Base-by-base conservation (phyloP, 2,329 filamentous ascomycete species). In the Colletotrichum gloeosporioides region DNA sequence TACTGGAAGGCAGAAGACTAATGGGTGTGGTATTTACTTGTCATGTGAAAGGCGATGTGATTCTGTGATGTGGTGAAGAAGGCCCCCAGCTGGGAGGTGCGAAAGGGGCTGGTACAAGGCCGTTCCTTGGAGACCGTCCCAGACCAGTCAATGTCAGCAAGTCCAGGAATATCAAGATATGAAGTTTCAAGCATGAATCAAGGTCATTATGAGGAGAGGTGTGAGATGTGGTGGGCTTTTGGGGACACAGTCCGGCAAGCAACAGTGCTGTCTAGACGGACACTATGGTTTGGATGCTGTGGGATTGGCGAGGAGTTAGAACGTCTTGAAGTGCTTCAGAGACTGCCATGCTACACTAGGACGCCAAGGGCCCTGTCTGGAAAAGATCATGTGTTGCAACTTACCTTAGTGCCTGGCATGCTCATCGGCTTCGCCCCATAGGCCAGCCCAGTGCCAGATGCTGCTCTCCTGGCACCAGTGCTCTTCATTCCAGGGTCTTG, bases 281-380 rank as follows among this genome's bases (percentile, higher is more conserved):
- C 5, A 4, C 16, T 49, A 6, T 12, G 2, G 3, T n/a, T 3
- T n/a, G 39, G 39, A 49, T n/a, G 39, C 4, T n/a, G 18, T 7
- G 18, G 18, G 39, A 49, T 6, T n/a, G 18, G 9, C 18, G 18
- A 49, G 39, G 8, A 49, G 44, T 49, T n/a, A 13, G 44, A 3
- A 22, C 44, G 13, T 49, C 44, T 12, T 22, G 10, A 49, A 49
- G 44, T 49, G n/a, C 6, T 49, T 7, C 2, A 22, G n/a, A n/a
- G 0, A n/a, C 0, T 49, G 0, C 6, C 10, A 22, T 49, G 0
- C 0, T 8, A 49, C n/a, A 13, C 10, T 1, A 49, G 10, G 6
- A 13, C 0, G 9, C 0, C 6, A 0, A 9, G 10, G 6, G 6
- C 16, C 0, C 1, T 13, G 10, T 4, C n/a, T 4, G 9, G 5